These are phyloP conservation scores for Malbranchea cinnamomea DNA, from an alignment of 2,329 filamentous ascomycete genomes.

Conservation along the genomic window DNA sequence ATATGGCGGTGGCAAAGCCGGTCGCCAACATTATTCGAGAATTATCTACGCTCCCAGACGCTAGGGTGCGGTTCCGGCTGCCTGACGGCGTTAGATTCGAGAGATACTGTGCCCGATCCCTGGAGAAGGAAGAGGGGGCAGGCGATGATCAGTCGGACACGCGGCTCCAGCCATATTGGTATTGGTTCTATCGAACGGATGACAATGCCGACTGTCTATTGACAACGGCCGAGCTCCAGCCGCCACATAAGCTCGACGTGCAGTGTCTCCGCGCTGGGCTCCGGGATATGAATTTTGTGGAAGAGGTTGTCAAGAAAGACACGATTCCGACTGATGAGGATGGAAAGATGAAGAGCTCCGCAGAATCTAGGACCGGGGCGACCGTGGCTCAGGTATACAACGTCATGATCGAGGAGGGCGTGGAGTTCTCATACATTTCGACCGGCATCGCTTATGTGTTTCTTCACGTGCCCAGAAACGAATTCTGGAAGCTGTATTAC, in stretches of 20 bases:
- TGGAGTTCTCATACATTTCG: slow-evolving; percentile 7
- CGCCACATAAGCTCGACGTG: slow-evolving; percentile 12
- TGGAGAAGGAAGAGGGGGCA: slow-evolving; percentile 8
- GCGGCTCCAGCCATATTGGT: slow-evolving; percentile 11
- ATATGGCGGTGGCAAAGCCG: slow-evolving; percentile 13
- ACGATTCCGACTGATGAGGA: slow-evolving; percentile 9
- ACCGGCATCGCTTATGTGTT: slow-evolving; percentile 5
- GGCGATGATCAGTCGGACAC: slow-evolving; percentile 6
- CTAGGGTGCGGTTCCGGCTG: slow-evolving; percentile 11
- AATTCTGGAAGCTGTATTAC: slow-evolving; percentile 16
- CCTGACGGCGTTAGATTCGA: slow-evolving; percentile 12
- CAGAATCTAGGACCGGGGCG: slow-evolving; percentile 11
- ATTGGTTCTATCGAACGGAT: slow-evolving; percentile 8
- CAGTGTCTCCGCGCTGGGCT: slow-evolving; percentile 9
- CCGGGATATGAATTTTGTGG: slow-evolving; percentile 9
- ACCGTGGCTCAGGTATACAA: slow-evolving; percentile 8
- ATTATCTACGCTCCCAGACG: slow-evolving; percentile 12
- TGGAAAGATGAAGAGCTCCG: slow-evolving; percentile 13
- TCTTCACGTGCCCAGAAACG: slow-evolving; percentile 11
- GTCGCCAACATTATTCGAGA: slow-evolving; percentile 14
- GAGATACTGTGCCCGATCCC: slow-evolving; percentile 13
- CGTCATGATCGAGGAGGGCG: slow-evolving; percentile 8
- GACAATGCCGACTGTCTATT: slow-evolving; percentile 1
- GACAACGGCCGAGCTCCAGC: slow-evolving; percentile 11
- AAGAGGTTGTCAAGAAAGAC: slow-evolving; percentile 11